Conservation (phyloP, 805 yeast species). For the Ogataea saltuana region DNA sequence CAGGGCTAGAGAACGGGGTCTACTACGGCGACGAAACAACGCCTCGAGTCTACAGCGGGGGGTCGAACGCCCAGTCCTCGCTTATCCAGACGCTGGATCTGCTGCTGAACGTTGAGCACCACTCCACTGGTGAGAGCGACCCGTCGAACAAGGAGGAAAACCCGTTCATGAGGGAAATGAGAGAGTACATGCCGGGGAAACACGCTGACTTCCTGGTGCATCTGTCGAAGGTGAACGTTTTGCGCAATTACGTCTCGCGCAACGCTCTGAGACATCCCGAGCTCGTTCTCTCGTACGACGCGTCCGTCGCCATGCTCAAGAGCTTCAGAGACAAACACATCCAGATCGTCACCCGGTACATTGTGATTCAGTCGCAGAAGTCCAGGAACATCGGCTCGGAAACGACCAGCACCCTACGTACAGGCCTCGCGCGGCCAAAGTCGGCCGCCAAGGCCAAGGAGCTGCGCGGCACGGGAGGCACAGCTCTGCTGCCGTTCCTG, state of each 20-base stretch:
- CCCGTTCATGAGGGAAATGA: slow-evolving; percentile 77
- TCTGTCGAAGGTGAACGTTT: slow-evolving; percentile 55
- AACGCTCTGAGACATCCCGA: slow-evolving; percentile 48
- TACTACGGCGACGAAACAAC: slow-evolving; percentile 64
- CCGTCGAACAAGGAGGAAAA: slow-evolving; percentile 28
- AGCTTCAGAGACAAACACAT: slow-evolving; percentile 90
- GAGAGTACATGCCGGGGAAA: slow-evolving; percentile 84
- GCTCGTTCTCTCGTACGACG: slow-evolving; percentile 75
- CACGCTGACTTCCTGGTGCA: slow-evolving; percentile 74
- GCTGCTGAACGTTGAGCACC: slow-evolving; percentile 72
- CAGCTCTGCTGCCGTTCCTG: slow-evolving; percentile 84
- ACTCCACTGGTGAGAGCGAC: slow-evolving; percentile 58
- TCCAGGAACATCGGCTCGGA: slow-evolving; percentile 51
- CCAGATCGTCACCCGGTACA: slow-evolving; percentile 86
- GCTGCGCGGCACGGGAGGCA: slow-evolving; percentile 91
- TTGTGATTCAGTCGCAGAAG: slow-evolving; percentile 74
- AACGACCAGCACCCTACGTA: slow-evolving; percentile 54
- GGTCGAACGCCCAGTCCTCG: slow-evolving; percentile 92
- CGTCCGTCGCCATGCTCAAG: slow-evolving; percentile 85
- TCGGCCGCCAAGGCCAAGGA: slow-evolving; percentile 44
- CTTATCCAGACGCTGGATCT: slow-evolving; percentile 85
- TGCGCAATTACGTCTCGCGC: slow-evolving; percentile 62
- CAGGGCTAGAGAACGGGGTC: slow-evolving; percentile 77
- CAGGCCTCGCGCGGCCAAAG: slow-evolving; percentile 58
- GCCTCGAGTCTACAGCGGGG: slow-evolving; percentile 73